These are phyloP conservation scores for Pezicula carpinea DNA, from an alignment of 2,329 filamentous ascomycete species.

Conservation along the genomic window DNA sequence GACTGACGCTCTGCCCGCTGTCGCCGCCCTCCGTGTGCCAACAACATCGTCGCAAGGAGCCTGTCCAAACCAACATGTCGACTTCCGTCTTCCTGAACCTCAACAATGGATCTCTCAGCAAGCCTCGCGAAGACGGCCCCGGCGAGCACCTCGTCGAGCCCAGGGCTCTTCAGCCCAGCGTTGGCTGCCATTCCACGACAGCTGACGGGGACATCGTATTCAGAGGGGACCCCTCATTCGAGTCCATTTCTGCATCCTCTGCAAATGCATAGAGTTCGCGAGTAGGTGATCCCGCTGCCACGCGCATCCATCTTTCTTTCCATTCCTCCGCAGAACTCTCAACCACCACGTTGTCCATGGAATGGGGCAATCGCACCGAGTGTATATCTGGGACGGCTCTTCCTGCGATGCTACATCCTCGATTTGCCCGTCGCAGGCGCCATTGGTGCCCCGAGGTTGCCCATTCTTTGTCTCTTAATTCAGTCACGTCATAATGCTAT, in stretches of 20 bases:
- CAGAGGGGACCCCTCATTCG: constrained; percentile 43
- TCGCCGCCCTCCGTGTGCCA: constrained; percentile 4
- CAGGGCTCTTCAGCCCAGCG: constrained; percentile 54
- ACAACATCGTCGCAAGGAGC: neutral
- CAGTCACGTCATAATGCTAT: neutral
- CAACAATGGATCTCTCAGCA: constrained; percentile 27
- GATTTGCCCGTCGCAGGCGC: neutral
- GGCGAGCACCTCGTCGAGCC: constrained; percentile 54
- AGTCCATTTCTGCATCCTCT: constrained; percentile 66
- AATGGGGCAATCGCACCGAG: neutral
- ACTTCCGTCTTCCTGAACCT: constrained; percentile 8
- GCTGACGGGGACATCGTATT: constrained; percentile 36
- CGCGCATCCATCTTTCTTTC: neutral
- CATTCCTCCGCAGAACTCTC: constrained; percentile 8
- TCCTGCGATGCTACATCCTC: too few species aligned
- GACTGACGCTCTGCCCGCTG: constrained; percentile 4
- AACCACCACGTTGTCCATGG: constrained; percentile 5
- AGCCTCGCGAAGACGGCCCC: constrained; percentile 26
- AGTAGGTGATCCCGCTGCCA: constrained; percentile 48
- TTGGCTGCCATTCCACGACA: constrained; percentile 27
- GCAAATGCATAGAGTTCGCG: constrained; percentile 69
- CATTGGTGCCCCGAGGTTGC: neutral
- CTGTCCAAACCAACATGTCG: constrained; percentile 15
- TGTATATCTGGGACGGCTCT: neutral
- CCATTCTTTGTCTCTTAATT: neutral